These are phyloP conservation scores for Clausena lansium DNA, from an alignment of 345 rosid genomes.

Conservation along the genomic window DNA sequence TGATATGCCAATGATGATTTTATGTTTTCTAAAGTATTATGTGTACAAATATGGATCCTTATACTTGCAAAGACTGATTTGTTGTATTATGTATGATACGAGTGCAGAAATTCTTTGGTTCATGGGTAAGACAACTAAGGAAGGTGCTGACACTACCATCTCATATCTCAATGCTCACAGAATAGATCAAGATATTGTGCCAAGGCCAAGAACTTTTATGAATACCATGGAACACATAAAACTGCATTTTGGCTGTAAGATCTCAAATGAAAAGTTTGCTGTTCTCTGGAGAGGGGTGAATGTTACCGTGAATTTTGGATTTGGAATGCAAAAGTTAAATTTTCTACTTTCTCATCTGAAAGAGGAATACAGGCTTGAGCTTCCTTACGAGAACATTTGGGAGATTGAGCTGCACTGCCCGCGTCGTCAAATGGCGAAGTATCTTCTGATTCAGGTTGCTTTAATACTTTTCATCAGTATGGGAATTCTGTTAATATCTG, in stretches of 20 bases:
- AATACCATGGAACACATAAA: constrained; percentile 34
- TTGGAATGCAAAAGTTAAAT: constrained; percentile 44
- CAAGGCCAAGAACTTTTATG: constrained; percentile 45
- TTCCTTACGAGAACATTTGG: constrained; percentile 75
- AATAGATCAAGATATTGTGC: constrained; percentile 52
- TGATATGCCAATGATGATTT: not conserved
- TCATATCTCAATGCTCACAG: constrained; percentile 39
- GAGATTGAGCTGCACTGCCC: constrained; percentile 54
- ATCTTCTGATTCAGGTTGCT: constrained; percentile 67
- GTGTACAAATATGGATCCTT: not conserved
- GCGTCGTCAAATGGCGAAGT: constrained; percentile 26
- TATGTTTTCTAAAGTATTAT: not conserved
- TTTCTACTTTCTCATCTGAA: constrained; percentile 37
- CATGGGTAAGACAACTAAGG: constrained; percentile 59
- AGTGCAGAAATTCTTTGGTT: constrained; percentile 12
- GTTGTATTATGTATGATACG: not conserved
- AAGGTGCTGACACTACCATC: constrained; percentile 35
- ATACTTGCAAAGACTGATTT: not conserved
- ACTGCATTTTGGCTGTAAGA: constrained; percentile 72
- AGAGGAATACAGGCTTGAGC: constrained; percentile 59
- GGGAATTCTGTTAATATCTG: not conserved
- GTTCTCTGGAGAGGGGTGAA: constrained; percentile 40
- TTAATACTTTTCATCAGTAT: not conserved
- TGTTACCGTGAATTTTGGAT: constrained; percentile 55
- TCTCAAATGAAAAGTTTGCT: constrained; percentile 39